These are phyloP conservation scores for Hammondia hammondi DNA, from an alignment of 169 alveolate genomes.

Conservation along the genomic window DNA sequence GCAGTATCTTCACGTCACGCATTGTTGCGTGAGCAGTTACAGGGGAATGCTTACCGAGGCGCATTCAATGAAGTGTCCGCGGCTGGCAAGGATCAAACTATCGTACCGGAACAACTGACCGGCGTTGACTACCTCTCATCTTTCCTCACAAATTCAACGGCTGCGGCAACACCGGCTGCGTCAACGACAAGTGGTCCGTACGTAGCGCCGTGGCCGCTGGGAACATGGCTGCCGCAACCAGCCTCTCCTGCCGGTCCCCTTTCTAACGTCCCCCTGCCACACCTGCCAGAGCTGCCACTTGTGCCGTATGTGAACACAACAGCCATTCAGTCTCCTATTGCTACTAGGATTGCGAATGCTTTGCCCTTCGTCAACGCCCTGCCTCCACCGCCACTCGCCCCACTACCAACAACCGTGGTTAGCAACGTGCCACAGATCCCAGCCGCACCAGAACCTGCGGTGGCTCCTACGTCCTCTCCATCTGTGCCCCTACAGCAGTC, in stretches of 20 bases:
- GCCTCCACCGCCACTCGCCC: conserved; percentile 28
- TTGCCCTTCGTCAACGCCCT: neutral
- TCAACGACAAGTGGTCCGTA: neutral
- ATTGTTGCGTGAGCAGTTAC: neutral
- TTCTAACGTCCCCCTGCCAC: neutral
- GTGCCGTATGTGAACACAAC: conserved; percentile 18
- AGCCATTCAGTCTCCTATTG: neutral
- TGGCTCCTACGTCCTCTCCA: neutral
- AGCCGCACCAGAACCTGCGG: neutral
- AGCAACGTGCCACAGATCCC: neutral
- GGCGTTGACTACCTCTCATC: neutral
- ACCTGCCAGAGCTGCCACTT: neutral
- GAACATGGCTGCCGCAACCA: neutral
- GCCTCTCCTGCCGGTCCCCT: neutral
- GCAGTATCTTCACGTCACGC: neutral
- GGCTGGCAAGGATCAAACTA: too few relatives aligned
- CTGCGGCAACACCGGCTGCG: neutral
- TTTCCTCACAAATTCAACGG: neutral
- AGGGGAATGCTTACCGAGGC: too few relatives aligned
- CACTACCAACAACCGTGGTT: neutral
- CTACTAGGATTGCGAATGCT: neutral
- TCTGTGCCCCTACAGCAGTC: too few relatives aligned
- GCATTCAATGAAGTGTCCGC: too few relatives aligned
- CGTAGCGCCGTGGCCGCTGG: neutral
- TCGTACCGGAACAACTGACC: neutral